A percentile compares a stretch with the other conserved stretches of the same genome.
Conservation (phyloP, 2,329 filamentous ascomycete genomes). For the Septoria linicola region DNA sequence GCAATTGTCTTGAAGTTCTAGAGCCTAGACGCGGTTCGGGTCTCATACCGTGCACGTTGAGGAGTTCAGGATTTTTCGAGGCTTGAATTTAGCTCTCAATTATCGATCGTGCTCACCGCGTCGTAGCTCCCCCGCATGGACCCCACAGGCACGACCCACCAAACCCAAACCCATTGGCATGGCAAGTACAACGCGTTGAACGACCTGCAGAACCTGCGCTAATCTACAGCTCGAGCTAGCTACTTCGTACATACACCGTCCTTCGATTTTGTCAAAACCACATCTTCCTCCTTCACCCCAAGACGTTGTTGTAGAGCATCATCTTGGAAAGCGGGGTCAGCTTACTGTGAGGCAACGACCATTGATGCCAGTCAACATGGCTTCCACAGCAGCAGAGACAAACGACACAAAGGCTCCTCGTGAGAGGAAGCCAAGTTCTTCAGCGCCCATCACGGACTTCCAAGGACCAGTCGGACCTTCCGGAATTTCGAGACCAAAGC, state of each 20-base stretch:
- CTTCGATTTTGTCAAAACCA: background rate
- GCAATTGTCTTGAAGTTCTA: background rate
- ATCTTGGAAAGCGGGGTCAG: background rate
- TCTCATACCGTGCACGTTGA: background rate
- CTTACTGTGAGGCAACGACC: background rate
- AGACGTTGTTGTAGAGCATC: background rate
- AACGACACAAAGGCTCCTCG: constrained; percentile 41
- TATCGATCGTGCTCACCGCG: background rate
- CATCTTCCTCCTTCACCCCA: background rate
- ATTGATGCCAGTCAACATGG: constrained; percentile 23
- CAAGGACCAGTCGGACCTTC: constrained; percentile 77
- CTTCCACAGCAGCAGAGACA: constrained; percentile 38
- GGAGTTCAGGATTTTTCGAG: no score
- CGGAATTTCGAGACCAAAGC: constrained; percentile 86
- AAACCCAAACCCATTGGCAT: no score
- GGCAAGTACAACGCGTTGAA: constrained; percentile 13
- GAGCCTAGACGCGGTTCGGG: background rate
- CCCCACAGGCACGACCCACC: no score
- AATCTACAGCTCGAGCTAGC: constrained; percentile 10
- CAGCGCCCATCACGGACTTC: constrained; percentile 82
- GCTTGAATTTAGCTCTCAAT: background rate
- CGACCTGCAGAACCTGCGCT: constrained; percentile 9
- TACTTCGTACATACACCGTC: constrained; percentile 6
- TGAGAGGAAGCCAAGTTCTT: constrained; percentile 77
- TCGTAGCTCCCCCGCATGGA: background rate